phyloP scores from a whole-genome alignment of 352 stramenopile genomes.

The Phytopythium montanum region DNA sequence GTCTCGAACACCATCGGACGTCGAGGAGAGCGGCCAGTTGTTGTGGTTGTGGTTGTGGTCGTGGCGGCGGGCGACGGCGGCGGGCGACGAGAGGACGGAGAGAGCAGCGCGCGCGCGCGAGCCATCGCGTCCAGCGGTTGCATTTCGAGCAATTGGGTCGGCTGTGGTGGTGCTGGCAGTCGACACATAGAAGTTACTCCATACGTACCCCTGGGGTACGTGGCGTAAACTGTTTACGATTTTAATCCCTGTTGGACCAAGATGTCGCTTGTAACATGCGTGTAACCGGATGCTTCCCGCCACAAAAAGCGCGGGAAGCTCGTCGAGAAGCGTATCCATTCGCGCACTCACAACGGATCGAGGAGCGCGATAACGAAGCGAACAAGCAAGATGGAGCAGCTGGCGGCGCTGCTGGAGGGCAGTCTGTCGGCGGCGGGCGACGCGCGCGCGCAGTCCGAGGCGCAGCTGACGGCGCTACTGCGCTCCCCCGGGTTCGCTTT shows the following conservation, averaged over 20 bases:
- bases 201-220: too few species aligned
- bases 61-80: slow-evolving; percentile 4
- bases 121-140: slow-evolving; percentile 1
- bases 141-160: neutral
- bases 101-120: slow-evolving; percentile 11
- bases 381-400: slow-evolving; percentile 16
- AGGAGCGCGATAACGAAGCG: neutral
- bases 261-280: too few species aligned
- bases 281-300: neutral
- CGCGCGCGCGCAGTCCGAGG: slow-evolving; percentile 55
- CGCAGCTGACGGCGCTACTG: slow-evolving; percentile 60
- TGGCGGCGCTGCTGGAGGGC: slow-evolving; percentile 50
- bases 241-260: too few species aligned
- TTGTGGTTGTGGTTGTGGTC: neutral
- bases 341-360: neutral
- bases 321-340: too few species aligned
- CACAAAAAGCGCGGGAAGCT: neutral
- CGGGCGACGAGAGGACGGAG: slow-evolving; percentile 6
- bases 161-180: neutral
- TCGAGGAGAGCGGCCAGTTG: slow-evolving; percentile 12
- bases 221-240: too few species aligned
- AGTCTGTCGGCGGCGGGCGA: slow-evolving; percentile 41
- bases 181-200: neutral
- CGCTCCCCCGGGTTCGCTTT: slow-evolving; percentile 58
- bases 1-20: slow-evolving; percentile 63